Base-by-base conservation (phyloP, 495 filamentous ascomycete species). In the Trichoderma gamsii region DNA sequence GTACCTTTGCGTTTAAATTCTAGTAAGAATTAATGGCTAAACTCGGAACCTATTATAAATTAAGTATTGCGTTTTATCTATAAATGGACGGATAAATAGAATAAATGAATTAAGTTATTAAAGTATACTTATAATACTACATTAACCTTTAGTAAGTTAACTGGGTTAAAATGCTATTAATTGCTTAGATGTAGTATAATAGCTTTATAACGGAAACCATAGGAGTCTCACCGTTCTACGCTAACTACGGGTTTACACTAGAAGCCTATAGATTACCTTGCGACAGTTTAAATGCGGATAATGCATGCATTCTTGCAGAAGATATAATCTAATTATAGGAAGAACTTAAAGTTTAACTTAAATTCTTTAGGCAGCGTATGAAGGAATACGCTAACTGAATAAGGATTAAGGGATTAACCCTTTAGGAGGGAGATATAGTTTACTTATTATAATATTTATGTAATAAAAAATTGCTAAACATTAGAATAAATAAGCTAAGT, bases 401-500 rank as follows among this genome's bases (percentile, higher is more conserved):
- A 38, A 38, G 35, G 8, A 38, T 38, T 38, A 38, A 38, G 8
- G 35, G 8, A 38, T 9, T 38, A 38, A 38, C 35, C 8, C 8
- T 38, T 38, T 38, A 38, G 8, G 8, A 38, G 8, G 8, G 35
- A 9, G 35, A 38, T 38, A 38, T 38, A 38, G 35, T 9, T 38
- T 38, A 38, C 8, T 9, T 38, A 38, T 5, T 38, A 73, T 71
- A 73, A 75, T 71, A 72, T 79, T 59, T 77, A 76, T 29, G 71
- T 79, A 16, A 49, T 72, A 65, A 69, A 64, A 41, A 38, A 9
- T 38, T 38, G 35, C 68, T 67, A 65, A 77, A 77, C 61, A 73
- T 79, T 51, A 75, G 74, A 70, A 76, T 67, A 4, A 76, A 75
- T 67, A 41, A 72, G 73, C 64, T 59, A 70, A 79, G 68, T 35